phyloP scores from a whole-genome alignment of 1,284 basidiomycete species.

The Irpex rosettiformis region DNA sequence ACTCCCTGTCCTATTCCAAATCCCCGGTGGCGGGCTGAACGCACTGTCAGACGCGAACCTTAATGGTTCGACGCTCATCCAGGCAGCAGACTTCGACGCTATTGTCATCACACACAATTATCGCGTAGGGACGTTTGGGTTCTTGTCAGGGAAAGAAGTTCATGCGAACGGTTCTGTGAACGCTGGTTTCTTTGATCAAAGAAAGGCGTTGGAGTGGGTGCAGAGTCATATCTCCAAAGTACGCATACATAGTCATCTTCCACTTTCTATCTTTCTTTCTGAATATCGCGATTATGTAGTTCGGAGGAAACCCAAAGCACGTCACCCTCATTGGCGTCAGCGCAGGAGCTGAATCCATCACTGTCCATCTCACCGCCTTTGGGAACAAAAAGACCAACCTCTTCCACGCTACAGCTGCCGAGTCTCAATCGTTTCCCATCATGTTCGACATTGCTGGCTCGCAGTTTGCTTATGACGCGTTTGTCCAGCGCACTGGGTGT shows the following conservation, averaged over 20 bases:
- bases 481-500: slow-evolving; percentile 32
- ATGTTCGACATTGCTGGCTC: slow-evolving; percentile 26
- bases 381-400: slow-evolving; percentile 29
- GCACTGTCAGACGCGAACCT: slow-evolving; percentile 36
- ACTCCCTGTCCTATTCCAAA: slow-evolving; percentile 43
- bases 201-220: slow-evolving; percentile 44
- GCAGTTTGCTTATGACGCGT: slow-evolving; percentile 30
- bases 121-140: slow-evolving; percentile 51
- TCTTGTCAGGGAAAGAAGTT: slow-evolving; percentile 36
- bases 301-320: not conserved
- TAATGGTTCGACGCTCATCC: slow-evolving; percentile 31
- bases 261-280: not conserved
- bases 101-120: slow-evolving; percentile 55
- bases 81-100: slow-evolving; percentile 43
- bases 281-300: not conserved
- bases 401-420: slow-evolving; percentile 33
- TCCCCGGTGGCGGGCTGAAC: slow-evolving; percentile 44
- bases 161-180: slow-evolving; percentile 35
- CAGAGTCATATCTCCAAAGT: slow-evolving; percentile 25
- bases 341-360: slow-evolving; percentile 35
- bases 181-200: slow-evolving; percentile 43
- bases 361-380: slow-evolving; percentile 29
- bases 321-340: not conserved
- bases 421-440: slow-evolving; percentile 33
- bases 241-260: not conserved